Evolutionary conservation across 2,329 filamentous ascomycete genomes (phyloP).

Genomic region (Dothistroma pini): DNA sequence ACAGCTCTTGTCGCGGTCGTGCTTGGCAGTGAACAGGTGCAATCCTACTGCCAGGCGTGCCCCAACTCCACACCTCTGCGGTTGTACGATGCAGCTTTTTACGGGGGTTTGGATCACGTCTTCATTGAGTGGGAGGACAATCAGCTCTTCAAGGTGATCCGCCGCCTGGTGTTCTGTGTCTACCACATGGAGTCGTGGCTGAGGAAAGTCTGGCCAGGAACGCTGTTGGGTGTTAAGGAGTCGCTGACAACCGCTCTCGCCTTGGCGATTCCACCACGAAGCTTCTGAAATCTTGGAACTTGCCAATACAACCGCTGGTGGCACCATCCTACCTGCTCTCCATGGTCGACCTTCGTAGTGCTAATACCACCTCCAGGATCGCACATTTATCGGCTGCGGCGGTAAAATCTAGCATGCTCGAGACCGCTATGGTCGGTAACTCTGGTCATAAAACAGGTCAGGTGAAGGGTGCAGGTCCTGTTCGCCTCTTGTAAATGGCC

Average conservation of each 20-base stretch:
- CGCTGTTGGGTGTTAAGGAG: not conserved
- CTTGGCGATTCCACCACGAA: not conserved
- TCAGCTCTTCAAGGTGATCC: not conserved
- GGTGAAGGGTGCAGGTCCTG: too few species aligned
- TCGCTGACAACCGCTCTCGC: not conserved
- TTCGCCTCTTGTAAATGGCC: too few species aligned
- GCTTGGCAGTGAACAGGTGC: not conserved
- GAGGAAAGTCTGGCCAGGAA: not conserved
- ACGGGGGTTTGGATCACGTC: not conserved
- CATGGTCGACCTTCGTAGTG: too few species aligned
- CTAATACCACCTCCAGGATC: too few species aligned
- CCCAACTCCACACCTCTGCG: not conserved
- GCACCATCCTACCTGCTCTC: too few species aligned
- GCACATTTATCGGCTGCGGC: too few species aligned
- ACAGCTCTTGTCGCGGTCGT: not conserved
- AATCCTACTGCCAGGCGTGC: not conserved
- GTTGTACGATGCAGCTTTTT: not conserved
- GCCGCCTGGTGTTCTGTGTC: not conserved
- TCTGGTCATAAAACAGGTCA: too few species aligned
- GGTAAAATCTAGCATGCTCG: too few species aligned
- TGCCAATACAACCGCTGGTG: not conserved
- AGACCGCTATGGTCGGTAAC: too few species aligned
- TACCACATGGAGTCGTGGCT: conserved; percentile 4
- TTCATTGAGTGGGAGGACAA: not conserved
- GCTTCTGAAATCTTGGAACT: not conserved